These are phyloP conservation scores for Onygenales sp. DNA, from an alignment of 2,329 filamentous ascomycete genomes.

Conservation along the genomic window DNA sequence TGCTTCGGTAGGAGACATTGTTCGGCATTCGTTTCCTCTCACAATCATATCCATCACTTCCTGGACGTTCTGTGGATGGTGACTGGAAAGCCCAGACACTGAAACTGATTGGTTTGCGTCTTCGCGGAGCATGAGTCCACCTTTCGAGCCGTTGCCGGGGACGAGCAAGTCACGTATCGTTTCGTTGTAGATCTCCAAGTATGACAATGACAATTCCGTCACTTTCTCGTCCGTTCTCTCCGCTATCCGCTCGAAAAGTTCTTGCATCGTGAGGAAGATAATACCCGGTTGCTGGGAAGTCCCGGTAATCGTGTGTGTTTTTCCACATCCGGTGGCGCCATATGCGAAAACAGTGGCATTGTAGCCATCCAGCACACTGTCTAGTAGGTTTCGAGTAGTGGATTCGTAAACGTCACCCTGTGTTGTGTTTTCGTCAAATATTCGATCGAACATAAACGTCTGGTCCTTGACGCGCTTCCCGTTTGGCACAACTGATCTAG, in stretches of 20 bases:
- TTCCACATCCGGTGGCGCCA: constrained; percentile 93
- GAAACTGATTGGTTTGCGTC: constrained; percentile 90
- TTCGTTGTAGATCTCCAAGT: constrained; percentile 98
- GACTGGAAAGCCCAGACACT: constrained; percentile 81
- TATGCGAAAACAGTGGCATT: constrained; percentile 99
- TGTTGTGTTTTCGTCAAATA: constrained; percentile 90
- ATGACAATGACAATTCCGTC: constrained; percentile 85
- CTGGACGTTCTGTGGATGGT: constrained; percentile 81
- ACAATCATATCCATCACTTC: constrained; percentile 99
- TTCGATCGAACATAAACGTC: constrained; percentile 90
- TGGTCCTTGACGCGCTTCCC: constrained; percentile 96
- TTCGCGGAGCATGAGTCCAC: constrained; percentile 82
- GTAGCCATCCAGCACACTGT: constrained; percentile 93
- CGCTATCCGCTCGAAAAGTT: constrained; percentile 91
- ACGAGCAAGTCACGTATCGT: constrained; percentile 91
- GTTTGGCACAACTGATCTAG: constrained; percentile 66
- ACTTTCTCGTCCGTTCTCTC: constrained; percentile 78
- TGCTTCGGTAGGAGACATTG: constrained; percentile 91
- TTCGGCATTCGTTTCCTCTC: constrained; percentile 84
- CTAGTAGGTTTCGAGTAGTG: constrained; percentile 79
- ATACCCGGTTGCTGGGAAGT: constrained; percentile 89
- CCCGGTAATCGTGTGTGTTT: constrained; percentile 95
- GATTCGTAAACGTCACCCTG: constrained; percentile 93
- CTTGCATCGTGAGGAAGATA: constrained; percentile 98
- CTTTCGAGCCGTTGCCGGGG: constrained; percentile 65